Base-by-base conservation (phyloP, 805 yeast species). In the Grigorovia transvaalensis region DNA sequence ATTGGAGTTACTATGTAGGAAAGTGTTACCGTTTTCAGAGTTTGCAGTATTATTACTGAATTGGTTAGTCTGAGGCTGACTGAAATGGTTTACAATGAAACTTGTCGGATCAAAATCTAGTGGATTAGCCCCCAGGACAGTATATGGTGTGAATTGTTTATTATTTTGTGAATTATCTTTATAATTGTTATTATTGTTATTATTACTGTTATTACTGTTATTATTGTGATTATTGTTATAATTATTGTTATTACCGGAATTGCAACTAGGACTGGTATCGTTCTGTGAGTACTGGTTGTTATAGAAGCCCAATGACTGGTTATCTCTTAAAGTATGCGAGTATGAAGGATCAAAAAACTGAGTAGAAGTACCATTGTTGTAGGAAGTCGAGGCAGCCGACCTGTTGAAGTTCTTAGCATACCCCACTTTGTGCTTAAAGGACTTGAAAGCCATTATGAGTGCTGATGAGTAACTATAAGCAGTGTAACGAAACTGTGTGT, bases 331-430 rank as follows among this genome's bases (percentile, higher is more conserved):
- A 13, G 4, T 61, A 56, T 71, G 72, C 57, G 71, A 71, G 57
- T 69, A 71, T n/a, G 74, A 62, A 29, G 71, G 70, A 51, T 71
- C 74, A 49, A 71, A 71, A 54, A 71, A 71, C 8, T 72, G 59
- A 1, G 67, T 60, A 1, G 69, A 53, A 23, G 47, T 7, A 8
- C 44, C 33, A 19, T 29, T 44, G 15, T 43, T 41, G 9, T 43
- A 19, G 5, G 35, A 19, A 17, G 35, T 13, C 19, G 42, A 44
- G 23, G 18, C 30, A 3, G 46, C 17, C 12, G 44, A 44, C 11
- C 46, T 30, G 13, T 47, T 47, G 35, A 44, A 44, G 13, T 33
- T 35, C 17, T 45, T 48, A 17, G 51, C 47, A 33, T 45, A 44
- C 5, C 48, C 33, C 46, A 71, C 60, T 56, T 71, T 71, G 55